Conservation (phyloP, 1,284 basidiomycete species). For the Ganoderma meredithae region DNA sequence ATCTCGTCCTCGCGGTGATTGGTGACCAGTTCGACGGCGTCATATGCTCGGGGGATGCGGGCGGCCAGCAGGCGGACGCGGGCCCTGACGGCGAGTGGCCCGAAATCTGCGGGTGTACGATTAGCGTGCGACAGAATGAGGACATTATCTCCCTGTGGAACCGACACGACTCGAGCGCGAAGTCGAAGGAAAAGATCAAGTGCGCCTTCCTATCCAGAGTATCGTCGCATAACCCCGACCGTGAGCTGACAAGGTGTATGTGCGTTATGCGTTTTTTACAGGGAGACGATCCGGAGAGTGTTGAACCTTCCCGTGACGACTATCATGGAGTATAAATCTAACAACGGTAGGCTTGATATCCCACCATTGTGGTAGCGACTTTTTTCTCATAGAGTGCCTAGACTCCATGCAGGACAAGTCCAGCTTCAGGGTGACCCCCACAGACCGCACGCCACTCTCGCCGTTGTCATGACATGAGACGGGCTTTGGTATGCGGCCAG, state of each 20-base stretch:
- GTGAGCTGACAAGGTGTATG: slow-evolving; percentile 1
- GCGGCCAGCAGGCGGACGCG: slow-evolving; percentile 25
- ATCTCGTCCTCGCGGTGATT: slow-evolving; percentile 77
- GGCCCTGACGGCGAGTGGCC: slow-evolving; percentile 55
- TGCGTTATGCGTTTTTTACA: slow-evolving; percentile 38
- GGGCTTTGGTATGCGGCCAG: neutral
- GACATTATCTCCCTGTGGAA: slow-evolving; percentile 88
- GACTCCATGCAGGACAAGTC: slow-evolving; percentile 88
- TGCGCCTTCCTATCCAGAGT: slow-evolving; percentile 45
- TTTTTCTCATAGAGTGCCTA: slow-evolving; percentile 38
- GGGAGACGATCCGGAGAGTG: slow-evolving; percentile 73
- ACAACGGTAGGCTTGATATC: slow-evolving; percentile 67
- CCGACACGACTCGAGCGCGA: slow-evolving; percentile 68
- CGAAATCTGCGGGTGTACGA: slow-evolving; percentile 85
- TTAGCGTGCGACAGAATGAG: slow-evolving; percentile 84
- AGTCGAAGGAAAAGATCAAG: slow-evolving; percentile 77
- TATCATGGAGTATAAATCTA: slow-evolving; percentile 86
- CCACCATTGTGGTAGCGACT: neutral
- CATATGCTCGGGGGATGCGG: slow-evolving; percentile 40
- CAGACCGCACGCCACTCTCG: slow-evolving; percentile 57
- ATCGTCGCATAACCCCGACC: neutral
- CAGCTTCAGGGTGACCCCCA: slow-evolving; percentile 68
- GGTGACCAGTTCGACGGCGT: slow-evolving; percentile 81
- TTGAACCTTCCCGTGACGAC: slow-evolving; percentile 74
- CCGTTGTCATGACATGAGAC: slow-evolving; percentile 45